Base-by-base conservation (phyloP, 2,329 filamentous ascomycete genomes). In the Aaosphaeria arxii region DNA sequence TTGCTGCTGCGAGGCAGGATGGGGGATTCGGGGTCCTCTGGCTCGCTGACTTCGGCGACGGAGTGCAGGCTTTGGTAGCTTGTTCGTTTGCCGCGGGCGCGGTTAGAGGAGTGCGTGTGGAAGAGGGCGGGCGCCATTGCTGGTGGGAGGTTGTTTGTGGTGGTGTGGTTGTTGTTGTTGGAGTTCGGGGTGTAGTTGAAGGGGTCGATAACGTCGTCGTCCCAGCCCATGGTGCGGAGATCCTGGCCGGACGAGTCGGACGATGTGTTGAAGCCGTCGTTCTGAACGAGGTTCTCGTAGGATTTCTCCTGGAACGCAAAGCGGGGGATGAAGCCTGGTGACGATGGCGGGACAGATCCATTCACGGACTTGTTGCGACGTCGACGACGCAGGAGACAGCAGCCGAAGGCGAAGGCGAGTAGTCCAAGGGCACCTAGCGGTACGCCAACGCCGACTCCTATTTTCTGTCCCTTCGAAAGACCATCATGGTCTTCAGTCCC, bases 401-500 rank as follows among this genome's bases (percentile, higher is more conserved):
- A 64, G 38, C 45, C 60, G 6, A 69, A 46, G 1, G 58, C 13
- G 2, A 64, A 24, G 29, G 58, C 59, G 0, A 57, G 57, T 24
- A 86, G 78, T 40, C 79, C 80, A 2, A 85, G 65, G 2, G 84
- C 75, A 1, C 79, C 82, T 13, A 85, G 70, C 2, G 83, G 83
- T 2, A 85, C 53, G 6, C 67, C 69, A 11, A 71, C 44, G 11
- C 67, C 67, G 4, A 71, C 55, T 5, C 63, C 65, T 30, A 70
- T 60, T 48, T 71, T 70, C 33, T 63, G 58, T 1, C 42, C 42
- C 43, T 50, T 53, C 1, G 60, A 61, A 9, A 69, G 54, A 5
- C 58, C 59, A 28, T 45, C 44, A 30, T 49, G 54, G 1, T 33
- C 13, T 7, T 29, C 5, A 6, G 46, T 28, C 5, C 54, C 46